Evolutionary conservation across 176 grass and related monocot genomes (phyloP).

Genomic region (Poa annua): DNA sequence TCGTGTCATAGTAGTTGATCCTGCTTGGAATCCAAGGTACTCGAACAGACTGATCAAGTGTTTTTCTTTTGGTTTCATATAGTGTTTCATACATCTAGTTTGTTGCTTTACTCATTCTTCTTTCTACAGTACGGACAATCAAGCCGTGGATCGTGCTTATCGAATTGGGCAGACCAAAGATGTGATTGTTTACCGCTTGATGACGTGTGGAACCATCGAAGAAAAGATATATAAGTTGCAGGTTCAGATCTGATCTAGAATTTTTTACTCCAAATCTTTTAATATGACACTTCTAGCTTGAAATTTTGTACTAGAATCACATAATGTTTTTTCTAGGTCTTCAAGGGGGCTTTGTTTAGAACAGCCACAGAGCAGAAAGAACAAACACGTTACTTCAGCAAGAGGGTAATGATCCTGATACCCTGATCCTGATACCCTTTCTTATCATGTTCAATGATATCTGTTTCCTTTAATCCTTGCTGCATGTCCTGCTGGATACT

Average conservation of each 20-base stretch:
- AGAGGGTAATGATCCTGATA: slow-evolving; percentile 58
- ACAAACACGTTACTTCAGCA: slow-evolving; percentile 96
- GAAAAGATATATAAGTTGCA: slow-evolving; percentile 98
- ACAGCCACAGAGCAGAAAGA: slow-evolving; percentile 99
- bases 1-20: slow-evolving; percentile 96
- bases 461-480: slow-evolving; percentile 20
- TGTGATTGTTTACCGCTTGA: slow-evolving; percentile 89
- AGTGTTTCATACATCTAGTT: background rate
- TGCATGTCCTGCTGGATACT: slow-evolving; percentile 18
- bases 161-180: slow-evolving; percentile 94
- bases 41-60: background rate
- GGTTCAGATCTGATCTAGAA: slow-evolving; percentile 43
- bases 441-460: background rate
- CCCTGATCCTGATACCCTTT: background rate
- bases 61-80: slow-evolving; percentile 7
- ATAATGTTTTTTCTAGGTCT: slow-evolving; percentile 55
- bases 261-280: slow-evolving; percentile 22
- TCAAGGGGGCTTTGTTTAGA: slow-evolving; percentile 91
- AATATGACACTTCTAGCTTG: background rate
- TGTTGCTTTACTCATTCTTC: slow-evolving; percentile 4
- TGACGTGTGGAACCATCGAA: slow-evolving; percentile 95
- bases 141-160: slow-evolving; percentile 93
- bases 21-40: slow-evolving; percentile 99
- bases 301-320: background rate
- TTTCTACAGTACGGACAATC: slow-evolving; percentile 82